Evolutionary conservation across 331 rosid species (phyloP).

Genomic region (Malus hybrid): DNA sequence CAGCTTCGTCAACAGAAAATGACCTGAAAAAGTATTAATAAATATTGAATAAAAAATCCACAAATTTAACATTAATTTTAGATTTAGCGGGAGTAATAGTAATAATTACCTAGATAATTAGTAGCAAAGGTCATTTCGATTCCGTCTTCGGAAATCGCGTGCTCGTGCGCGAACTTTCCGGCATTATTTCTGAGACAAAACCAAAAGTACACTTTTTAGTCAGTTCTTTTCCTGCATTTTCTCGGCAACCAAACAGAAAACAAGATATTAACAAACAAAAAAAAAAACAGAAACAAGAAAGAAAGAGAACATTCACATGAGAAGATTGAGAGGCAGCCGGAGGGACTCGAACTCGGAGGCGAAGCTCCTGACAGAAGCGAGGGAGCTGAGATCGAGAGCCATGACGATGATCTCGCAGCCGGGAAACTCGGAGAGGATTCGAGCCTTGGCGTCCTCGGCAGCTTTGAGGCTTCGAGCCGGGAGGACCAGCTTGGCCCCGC

Average conservation of each 20-base stretch:
- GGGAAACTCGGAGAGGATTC: conserved; percentile 56
- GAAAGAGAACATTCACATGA: conserved; percentile 40
- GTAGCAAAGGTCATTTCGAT: conserved; percentile 92
- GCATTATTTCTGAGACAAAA: conserved; percentile 65
- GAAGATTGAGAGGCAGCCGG: conserved; percentile 66
- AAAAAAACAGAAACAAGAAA: neutral
- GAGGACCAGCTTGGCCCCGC: conserved; percentile 67
- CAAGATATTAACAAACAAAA: neutral
- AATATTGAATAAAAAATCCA: neutral
- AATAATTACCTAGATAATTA: conserved; percentile 56
- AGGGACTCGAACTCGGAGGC: conserved; percentile 51
- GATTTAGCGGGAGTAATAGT: neutral
- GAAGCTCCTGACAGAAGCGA: conserved; percentile 53
- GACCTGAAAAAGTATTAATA: conserved; percentile 36
- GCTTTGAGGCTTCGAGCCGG: conserved; percentile 73
- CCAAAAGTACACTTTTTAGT: neutral
- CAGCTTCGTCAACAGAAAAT: conserved; percentile 75
- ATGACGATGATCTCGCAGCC: conserved; percentile 42
- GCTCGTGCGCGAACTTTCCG: conserved; percentile 71
- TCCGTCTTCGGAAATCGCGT: conserved; percentile 82
- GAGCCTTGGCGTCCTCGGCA: conserved; percentile 61
- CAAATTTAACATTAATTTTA: neutral
- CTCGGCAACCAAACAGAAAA: conserved; percentile 5
- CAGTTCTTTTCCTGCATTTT: neutral
- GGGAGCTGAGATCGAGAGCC: conserved; percentile 85